Conservation (phyloP, 1,284 basidiomycete genomes). For the Butyriboletus appendiculatus region DNA sequence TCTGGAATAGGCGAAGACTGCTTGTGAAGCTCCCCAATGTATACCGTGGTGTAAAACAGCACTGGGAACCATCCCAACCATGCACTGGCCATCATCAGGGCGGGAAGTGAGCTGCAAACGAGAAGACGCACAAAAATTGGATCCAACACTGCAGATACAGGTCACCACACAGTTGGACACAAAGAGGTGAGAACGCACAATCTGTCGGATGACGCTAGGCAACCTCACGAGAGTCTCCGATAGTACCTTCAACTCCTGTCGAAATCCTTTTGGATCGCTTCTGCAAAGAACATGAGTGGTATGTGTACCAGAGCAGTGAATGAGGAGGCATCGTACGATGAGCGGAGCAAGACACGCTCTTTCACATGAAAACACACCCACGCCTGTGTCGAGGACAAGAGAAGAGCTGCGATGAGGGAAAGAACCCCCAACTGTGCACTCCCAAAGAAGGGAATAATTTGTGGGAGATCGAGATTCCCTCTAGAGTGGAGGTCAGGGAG, state of each 20-base stretch:
- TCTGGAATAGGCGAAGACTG: constrained; percentile 41
- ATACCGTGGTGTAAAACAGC: constrained; percentile 85
- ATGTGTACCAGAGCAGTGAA: constrained; percentile 1
- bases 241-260: constrained; percentile 60
- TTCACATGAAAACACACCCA: constrained; percentile 69
- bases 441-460: constrained; percentile 69
- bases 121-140: constrained; percentile 82
- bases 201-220: constrained; percentile 75
- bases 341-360: constrained; percentile 72
- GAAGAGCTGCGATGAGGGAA: constrained; percentile 53
- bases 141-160: constrained; percentile 56
- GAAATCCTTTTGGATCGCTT: constrained; percentile 41
- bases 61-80: constrained; percentile 90
- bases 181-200: constrained; percentile 52
- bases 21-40: constrained; percentile 86
- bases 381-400: constrained; percentile 55
- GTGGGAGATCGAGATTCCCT: constrained; percentile 74
- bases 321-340: constrained; percentile 35
- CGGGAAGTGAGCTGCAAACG: background rate
- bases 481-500: constrained; percentile 34
- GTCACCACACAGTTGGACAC: constrained; percentile 9
- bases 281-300: constrained; percentile 18
- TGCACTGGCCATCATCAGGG: constrained; percentile 47
- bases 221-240: constrained; percentile 69
- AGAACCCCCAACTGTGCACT: constrained; percentile 80